Evolutionary conservation across 768 basidiomycete genomes (phyloP), one percentile per base, ranked within the genome.

Genomic region (Leccinum disarticulatum): DNA sequence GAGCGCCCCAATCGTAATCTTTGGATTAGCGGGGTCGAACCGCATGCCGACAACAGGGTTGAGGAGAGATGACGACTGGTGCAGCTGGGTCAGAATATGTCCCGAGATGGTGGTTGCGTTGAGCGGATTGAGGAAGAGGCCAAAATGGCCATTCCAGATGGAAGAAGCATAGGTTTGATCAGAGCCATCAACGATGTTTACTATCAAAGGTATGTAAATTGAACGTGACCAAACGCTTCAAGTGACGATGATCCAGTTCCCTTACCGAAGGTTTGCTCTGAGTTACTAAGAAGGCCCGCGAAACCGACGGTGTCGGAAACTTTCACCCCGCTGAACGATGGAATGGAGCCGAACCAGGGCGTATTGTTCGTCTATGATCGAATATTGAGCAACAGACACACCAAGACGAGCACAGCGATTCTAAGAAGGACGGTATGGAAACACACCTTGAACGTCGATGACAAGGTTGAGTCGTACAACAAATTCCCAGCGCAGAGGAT

Each of bases 31-130:
- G 33, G 70, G 63, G 53, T 72, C 68, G 28, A 72, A 72, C 9
- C 70, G 63, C 66, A 72, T 65, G 15, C 71, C 72, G 9, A 72
- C 27, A 11, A 72, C 72, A 22, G 71, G 71, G 33, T 73, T 72
- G 49, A 72, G 72, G 14, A 72, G 63, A 33, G 66, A 64, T 10
- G 63, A 61, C 1, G 66, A 70, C 6, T 65, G 22, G 8, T 72
- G 19, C 14, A 71, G 19, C 8, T 50, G 64, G 1, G 63, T 68
- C 14, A 71, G n/a, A 25, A 66, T 4, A 51, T 71, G 64, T 22
- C 27, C 48, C 13, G 56, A 38, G 7, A 58, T 22, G 13, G 55
- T 10, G 0, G 64, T 65, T 19, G 59, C 19, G 31, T 67, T 70
- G 5, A 68, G 59, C 0, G 70, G 70, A 52, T 64, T 15, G 46